phyloP scores from a whole-genome alignment of 768 basidiomycete species.

The Tricholoma flavovirens region DNA sequence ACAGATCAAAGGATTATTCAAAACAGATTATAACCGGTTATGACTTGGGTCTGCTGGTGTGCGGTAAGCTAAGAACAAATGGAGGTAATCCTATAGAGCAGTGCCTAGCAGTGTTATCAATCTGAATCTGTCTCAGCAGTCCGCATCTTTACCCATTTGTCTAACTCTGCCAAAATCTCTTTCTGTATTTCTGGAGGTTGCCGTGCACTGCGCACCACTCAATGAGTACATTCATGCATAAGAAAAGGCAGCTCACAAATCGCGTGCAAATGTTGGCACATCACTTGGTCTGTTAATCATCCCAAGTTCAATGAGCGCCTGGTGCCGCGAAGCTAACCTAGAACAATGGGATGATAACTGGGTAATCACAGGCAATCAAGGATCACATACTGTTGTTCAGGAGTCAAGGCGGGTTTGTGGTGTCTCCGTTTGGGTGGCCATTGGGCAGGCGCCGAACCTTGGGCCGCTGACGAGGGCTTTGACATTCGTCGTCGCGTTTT shows the following conservation, averaged over 20 bases:
- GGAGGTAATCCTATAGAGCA: too few species aligned
- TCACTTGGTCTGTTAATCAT: slow-evolving; percentile 50
- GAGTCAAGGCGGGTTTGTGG: slow-evolving; percentile 42
- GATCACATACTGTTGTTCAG: slow-evolving; percentile 43
- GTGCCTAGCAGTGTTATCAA: background rate
- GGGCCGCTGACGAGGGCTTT: slow-evolving; percentile 12
- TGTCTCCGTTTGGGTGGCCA: slow-evolving; percentile 68
- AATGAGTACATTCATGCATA: background rate
- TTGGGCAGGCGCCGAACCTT: slow-evolving; percentile 31
- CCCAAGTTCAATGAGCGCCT: slow-evolving; percentile 58
- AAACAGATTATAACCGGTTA: too few species aligned
- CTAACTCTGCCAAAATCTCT: slow-evolving; percentile 37
- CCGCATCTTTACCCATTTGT: slow-evolving; percentile 24
- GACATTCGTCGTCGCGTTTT: slow-evolving; percentile 25
- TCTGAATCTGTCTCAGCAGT: slow-evolving; percentile 8
- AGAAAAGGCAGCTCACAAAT: slow-evolving; percentile 46
- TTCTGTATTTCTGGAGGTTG: slow-evolving; percentile 37
- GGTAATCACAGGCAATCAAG: background rate
- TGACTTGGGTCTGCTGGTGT: too few species aligned
- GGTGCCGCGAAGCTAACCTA: slow-evolving; percentile 51
- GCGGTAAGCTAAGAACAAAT: background rate
- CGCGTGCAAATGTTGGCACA: slow-evolving; percentile 51
- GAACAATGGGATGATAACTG: background rate
- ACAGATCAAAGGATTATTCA: too few species aligned
- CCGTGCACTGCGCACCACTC: slow-evolving; percentile 25